Evolutionary conservation across 352 stramenopile species (phyloP).

Genomic region (Globisporangium spiculum): DNA sequence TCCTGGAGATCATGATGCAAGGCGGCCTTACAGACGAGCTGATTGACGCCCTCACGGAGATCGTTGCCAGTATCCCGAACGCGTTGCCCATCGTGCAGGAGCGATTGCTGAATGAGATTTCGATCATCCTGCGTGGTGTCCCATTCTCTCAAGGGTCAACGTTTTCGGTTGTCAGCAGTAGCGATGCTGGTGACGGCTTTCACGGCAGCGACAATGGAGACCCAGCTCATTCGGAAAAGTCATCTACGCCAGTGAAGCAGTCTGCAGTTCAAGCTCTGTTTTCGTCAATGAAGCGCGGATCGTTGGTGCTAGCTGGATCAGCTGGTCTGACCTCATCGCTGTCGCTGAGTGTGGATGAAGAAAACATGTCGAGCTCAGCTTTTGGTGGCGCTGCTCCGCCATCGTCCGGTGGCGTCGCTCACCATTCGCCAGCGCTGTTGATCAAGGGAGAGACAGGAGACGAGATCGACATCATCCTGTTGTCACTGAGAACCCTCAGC

Average conservation of each 20-base stretch:
- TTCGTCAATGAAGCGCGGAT: constrained; percentile 69
- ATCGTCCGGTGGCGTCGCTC: constrained; percentile 4
- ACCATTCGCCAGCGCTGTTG: constrained; percentile 27
- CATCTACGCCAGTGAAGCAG: constrained; percentile 33
- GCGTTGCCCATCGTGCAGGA: constrained; percentile 91
- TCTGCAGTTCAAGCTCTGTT: constrained; percentile 67
- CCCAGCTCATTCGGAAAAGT: constrained; percentile 14
- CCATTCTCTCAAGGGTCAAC: constrained; percentile 47
- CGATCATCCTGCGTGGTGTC: constrained; percentile 89
- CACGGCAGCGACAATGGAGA: constrained; percentile 12
- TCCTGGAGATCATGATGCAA: constrained; percentile 85
- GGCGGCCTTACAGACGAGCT: constrained; percentile 93
- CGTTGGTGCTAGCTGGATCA: constrained; percentile 29
- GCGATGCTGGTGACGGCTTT: neutral
- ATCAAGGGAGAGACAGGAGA: constrained; percentile 79
- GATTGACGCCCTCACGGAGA: constrained; percentile 91
- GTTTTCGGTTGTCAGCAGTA: neutral
- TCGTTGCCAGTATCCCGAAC: constrained; percentile 88
- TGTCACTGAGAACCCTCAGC: constrained; percentile 93
- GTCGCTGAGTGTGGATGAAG: constrained; percentile 27
- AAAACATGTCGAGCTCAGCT: constrained; percentile 18
- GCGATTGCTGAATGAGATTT: constrained; percentile 95
- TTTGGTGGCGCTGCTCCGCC: constrained; percentile 4
- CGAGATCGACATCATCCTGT: constrained; percentile 76
- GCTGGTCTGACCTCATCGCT: constrained; percentile 23